Base-by-base conservation (phyloP, 345 rosid genomes). In the Nasturtium officinale region DNA sequence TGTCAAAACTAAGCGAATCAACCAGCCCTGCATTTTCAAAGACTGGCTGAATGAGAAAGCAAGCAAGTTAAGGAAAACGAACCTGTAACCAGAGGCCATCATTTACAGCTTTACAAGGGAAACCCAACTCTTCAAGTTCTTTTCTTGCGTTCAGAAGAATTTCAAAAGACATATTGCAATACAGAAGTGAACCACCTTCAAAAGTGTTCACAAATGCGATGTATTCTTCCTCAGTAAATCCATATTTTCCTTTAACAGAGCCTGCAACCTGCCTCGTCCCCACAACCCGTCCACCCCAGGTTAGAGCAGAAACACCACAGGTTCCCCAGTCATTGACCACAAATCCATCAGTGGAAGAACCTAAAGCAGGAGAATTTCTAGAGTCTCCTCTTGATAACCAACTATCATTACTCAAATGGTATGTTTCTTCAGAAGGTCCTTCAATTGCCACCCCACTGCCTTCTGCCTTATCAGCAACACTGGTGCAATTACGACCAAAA, bases 61-160 rank as follows among this genome's bases (percentile, higher is more conserved):
- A 61, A 51, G 55, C 28, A 67, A 67, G 25, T 40, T 51, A 60
- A 55, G 26, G 46, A 53, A 69, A 47, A 33, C 38, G 7, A 75
- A 94, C 97, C 97, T 94, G 98, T 70, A 94, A 80, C 98, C 98
- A 94, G 66, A 94, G 96, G 80, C 96, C 93, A 82, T 94, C 97
- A 51, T 94, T 94, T 73, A 91, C 87, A 45, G 98, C 96, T 84
- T 89, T 91, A 87, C 97, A 85, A 53, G 98, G 98, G 79, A 94
- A 91, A 48, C 90, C 98, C 75, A 88, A 79, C 80, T 87, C 98
- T 79, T 94, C 98, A 72, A 94, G 98, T 74, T 89, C 96, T 79
- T 86, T 94, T 79, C 96, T 89, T 70, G 88, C 95, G 68, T 88
- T 90, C 73, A 94, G 78, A 72, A 94, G 91, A 61, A 86, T 88